phyloP scores from a whole-genome alignment of 257 asterid species.

The Primulina tabacum region DNA sequence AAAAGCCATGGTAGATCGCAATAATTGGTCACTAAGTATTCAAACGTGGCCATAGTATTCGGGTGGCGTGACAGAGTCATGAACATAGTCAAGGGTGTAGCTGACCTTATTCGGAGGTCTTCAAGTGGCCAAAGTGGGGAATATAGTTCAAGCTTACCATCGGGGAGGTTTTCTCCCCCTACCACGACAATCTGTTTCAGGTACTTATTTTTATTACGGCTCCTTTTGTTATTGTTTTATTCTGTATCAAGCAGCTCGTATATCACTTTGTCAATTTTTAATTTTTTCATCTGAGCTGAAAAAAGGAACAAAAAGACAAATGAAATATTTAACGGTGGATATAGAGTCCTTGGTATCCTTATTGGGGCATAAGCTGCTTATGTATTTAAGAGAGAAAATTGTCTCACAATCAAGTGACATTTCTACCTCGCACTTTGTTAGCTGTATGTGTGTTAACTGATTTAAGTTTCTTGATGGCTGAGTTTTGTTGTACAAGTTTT shows the following conservation, averaged over 20 bases:
- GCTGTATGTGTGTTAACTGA: background rate
- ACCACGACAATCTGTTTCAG: conserved; percentile 65
- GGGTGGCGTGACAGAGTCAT: conserved; percentile 44
- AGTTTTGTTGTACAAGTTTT: background rate
- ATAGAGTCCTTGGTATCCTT: background rate
- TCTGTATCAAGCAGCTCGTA: conserved; percentile 6
- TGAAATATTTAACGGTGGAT: conserved; percentile 4
- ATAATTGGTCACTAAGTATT: conserved; percentile 38
- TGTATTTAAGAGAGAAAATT: background rate
- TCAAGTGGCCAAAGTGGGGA: conserved; percentile 71
- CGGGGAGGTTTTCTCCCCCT: conserved; percentile 66
- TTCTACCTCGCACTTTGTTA: conserved; percentile 6
- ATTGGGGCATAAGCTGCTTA: background rate
- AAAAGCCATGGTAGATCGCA: conserved; percentile 43
- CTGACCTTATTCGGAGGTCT: conserved; percentile 83
- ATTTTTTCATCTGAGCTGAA: conserved; percentile 2
- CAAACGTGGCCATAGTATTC: conserved; percentile 30
- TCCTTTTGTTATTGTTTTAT: background rate
- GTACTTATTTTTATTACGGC: conserved; percentile 31
- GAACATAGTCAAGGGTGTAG: conserved; percentile 94
- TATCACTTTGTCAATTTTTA: conserved; percentile 10
- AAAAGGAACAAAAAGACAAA: conserved; percentile 9
- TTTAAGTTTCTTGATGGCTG: no score
- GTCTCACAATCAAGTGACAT: conserved; percentile 3
- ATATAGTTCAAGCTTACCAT: conserved; percentile 38